Percentiles rank a stretch among this genome's conserved stretches.
Evolutionary conservation across 164 flowering plant species (phyloP).

Genomic region (Tinospora cordifolia): DNA sequence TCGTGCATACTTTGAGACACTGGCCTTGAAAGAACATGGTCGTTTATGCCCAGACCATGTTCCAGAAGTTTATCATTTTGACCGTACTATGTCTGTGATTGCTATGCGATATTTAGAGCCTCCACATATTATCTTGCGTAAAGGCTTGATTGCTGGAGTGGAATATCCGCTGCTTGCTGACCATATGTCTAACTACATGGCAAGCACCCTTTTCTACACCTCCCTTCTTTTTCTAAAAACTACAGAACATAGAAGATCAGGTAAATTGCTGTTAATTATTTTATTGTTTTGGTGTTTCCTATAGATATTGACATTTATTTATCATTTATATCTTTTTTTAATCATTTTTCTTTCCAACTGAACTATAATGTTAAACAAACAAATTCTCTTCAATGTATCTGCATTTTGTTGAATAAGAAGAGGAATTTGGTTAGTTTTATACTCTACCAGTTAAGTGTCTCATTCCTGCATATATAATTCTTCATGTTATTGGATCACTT

Average conservation of each 20-base stretch:
- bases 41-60: slow-evolving; percentile 70
- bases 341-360: not conserved
- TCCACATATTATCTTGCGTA: slow-evolving; percentile 87
- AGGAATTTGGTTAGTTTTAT: too few relatives aligned
- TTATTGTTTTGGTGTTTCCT: slow-evolving; percentile 1
- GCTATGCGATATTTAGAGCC: slow-evolving; percentile 94
- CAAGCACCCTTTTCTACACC: slow-evolving; percentile 70
- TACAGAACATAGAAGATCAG: slow-evolving; percentile 70
- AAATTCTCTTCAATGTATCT: not conserved
- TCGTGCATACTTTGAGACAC: slow-evolving; percentile 87
- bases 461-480: too few relatives aligned
- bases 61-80: slow-evolving; percentile 93
- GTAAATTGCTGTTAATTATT: slow-evolving; percentile 24
- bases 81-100: slow-evolving; percentile 76
- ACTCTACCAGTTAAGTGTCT: too few relatives aligned
- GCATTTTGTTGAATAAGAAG: not conserved
- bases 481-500: not conserved
- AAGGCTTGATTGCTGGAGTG: slow-evolving; percentile 84
- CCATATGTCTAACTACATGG: slow-evolving; percentile 77
- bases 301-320: not conserved
- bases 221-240: slow-evolving; percentile 77
- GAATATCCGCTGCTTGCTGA: slow-evolving; percentile 84
- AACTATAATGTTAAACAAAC: not conserved
- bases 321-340: too few relatives aligned
- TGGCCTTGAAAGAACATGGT: slow-evolving; percentile 58